These are phyloP conservation scores for Globisporangium alternatum DNA, from an alignment of 352 stramenopile species.

Conservation along the genomic window DNA sequence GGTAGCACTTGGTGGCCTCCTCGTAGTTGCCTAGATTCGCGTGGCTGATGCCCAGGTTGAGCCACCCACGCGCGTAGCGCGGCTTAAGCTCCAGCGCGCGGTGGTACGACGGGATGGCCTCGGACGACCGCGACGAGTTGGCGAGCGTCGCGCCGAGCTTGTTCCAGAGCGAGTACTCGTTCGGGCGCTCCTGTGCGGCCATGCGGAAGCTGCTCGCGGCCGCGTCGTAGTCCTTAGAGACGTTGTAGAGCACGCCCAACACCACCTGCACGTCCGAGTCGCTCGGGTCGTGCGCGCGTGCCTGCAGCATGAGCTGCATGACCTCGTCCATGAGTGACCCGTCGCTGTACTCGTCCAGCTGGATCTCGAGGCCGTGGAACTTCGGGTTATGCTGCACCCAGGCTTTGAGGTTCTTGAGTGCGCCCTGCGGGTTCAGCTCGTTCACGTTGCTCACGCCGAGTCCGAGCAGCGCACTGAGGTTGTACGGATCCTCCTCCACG, in stretches of 20 bases:
- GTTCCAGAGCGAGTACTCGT: constrained; percentile 98
- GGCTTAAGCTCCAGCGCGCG: constrained; percentile 94
- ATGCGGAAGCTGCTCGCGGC: constrained; percentile 88
- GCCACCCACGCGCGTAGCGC: constrained; percentile 95
- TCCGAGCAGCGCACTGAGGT: constrained; percentile 89
- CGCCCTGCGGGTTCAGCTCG: constrained; percentile 93
- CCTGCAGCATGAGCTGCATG: constrained; percentile 93
- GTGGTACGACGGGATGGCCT: constrained; percentile 93
- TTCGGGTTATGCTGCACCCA: constrained; percentile 98
- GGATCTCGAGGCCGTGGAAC: constrained; percentile 92
- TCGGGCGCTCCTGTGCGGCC: constrained; percentile 73
- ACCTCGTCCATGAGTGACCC: constrained; percentile 91
- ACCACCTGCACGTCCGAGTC: constrained; percentile 89
- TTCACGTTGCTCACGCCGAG: constrained; percentile 97
- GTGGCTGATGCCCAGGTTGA: constrained; percentile 98
- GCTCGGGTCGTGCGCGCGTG: constrained; percentile 67
- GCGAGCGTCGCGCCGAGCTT: constrained; percentile 97
- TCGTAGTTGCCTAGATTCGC: constrained; percentile 95
- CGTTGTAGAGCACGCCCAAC: constrained; percentile 97
- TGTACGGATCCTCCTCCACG: constrained; percentile 95
- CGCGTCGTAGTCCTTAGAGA: constrained; percentile 95
- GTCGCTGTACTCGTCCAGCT: constrained; percentile 87
- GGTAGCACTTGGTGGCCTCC: constrained; percentile 95
- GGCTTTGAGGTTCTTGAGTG: constrained; percentile 91
- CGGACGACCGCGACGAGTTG: constrained; percentile 92